These are phyloP conservation scores for Sporisorium reilianum DNA, from an alignment of 1,284 basidiomycete species.

Conservation along the genomic window DNA sequence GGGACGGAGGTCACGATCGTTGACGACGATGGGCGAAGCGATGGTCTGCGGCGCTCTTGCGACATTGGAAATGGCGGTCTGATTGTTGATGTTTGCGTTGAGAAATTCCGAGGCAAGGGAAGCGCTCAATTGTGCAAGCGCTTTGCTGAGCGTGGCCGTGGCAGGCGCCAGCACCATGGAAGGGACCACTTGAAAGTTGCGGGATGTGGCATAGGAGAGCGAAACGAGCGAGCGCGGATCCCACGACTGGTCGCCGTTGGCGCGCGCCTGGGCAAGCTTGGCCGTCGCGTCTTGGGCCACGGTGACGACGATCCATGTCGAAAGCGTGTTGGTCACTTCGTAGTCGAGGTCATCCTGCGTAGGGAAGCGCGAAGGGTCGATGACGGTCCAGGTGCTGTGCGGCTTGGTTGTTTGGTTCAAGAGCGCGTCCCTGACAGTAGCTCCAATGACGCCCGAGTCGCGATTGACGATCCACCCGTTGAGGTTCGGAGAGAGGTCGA, in stretches of 20 bases:
- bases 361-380: constrained; percentile 43
- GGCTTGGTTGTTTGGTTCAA: constrained; percentile 52
- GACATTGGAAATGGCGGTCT: constrained; percentile 40
- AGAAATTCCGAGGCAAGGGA: constrained; percentile 52
- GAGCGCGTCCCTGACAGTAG: constrained; percentile 41
- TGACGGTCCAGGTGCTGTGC: constrained; percentile 55
- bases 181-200: constrained; percentile 53
- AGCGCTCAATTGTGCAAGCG: constrained; percentile 22
- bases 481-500: constrained; percentile 51
- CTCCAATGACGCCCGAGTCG: constrained; percentile 57
- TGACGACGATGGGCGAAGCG: constrained; percentile 73
- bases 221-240: constrained; percentile 50
- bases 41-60: constrained; percentile 76
- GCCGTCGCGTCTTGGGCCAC: constrained; percentile 52
- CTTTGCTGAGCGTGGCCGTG: constrained; percentile 23
- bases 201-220: constrained; percentile 52
- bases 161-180: constrained; percentile 47
- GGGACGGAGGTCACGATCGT: constrained; percentile 75
- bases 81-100: constrained; percentile 26
- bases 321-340: constrained; percentile 47
- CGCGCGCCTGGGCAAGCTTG: constrained; percentile 48
- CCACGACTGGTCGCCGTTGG: constrained; percentile 55
- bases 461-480: constrained; percentile 60
- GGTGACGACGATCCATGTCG: constrained; percentile 49
- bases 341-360: constrained; percentile 38